A percentile compares a stretch with the other conserved stretches of the same genome.
These are phyloP conservation scores for Neodidymelliopsis sp. DNA, from an alignment of 2,329 filamentous ascomycete species.

Conservation along the genomic window DNA sequence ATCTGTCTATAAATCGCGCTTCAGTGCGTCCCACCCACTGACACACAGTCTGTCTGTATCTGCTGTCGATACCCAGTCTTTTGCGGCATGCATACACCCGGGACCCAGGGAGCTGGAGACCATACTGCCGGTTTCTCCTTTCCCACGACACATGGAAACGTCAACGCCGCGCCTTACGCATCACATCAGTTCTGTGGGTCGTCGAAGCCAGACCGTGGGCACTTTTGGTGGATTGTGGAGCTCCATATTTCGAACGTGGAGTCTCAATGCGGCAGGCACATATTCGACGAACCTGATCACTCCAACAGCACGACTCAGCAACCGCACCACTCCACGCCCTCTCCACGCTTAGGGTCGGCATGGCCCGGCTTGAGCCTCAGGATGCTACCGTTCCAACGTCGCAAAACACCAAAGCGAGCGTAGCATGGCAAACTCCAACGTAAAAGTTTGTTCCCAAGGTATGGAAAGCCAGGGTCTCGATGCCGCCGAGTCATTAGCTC, in stretches of 20 bases:
- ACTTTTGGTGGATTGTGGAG: conserved; percentile 3
- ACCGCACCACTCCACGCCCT: neutral
- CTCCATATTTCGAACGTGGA: conserved; percentile 6
- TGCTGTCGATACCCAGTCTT: neutral
- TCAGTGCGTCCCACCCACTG: too few species aligned
- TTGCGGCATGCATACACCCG: neutral
- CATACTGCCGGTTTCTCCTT: neutral
- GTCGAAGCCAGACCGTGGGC: conserved; percentile 1
- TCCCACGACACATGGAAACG: conserved; percentile 6
- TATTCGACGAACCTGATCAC: neutral
- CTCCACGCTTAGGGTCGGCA: conserved; percentile 11
- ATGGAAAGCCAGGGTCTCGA: conserved; percentile 4
- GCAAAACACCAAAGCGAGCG: conserved; percentile 8
- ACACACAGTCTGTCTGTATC: neutral
- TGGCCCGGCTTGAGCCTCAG: conserved; percentile 15
- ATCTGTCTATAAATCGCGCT: too few species aligned
- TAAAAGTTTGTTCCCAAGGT: conserved; percentile 5
- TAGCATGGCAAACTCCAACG: conserved; percentile 10
- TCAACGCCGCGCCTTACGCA: neutral
- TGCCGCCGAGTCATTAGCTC: conserved; percentile 16
- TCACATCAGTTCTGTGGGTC: neutral
- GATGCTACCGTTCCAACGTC: conserved; percentile 2
- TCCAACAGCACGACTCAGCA: neutral
- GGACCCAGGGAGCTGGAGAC: neutral
- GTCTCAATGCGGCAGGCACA: neutral